Percentiles rank a stretch among this genome's conserved stretches.
These are phyloP conservation scores for Amaranthus cruentus DNA, from an alignment of 148 eudicot species.

Conservation along the genomic window DNA sequence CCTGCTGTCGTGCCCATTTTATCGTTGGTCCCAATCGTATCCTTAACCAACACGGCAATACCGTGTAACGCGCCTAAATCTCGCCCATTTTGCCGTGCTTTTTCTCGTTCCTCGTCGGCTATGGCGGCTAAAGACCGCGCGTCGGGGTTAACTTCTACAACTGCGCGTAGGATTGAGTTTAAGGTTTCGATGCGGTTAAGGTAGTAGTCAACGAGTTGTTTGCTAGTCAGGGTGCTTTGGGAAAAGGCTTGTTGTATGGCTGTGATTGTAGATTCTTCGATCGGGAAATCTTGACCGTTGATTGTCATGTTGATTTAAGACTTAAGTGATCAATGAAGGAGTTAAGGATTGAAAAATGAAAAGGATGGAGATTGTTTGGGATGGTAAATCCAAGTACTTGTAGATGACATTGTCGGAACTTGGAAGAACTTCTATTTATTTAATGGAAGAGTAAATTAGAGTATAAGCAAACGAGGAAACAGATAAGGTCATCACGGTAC, in stretches of 20 bases:
- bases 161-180: conserved; percentile 49
- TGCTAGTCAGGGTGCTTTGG: conserved; percentile 31
- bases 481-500: too few species aligned
- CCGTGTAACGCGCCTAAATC: conserved; percentile 46
- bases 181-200: conserved; percentile 32
- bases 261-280: conserved; percentile 25
- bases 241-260: conserved; percentile 35
- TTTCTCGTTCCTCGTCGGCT: conserved; percentile 40
- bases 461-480: too few species aligned
- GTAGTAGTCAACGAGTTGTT: conserved; percentile 42
- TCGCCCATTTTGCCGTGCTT: not conserved
- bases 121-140: conserved; percentile 42
- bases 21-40: conserved; percentile 49
- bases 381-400: too few species aligned
- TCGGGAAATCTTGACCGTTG: conserved; percentile 24
- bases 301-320: conserved; percentile 10
- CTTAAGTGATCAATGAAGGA: too few species aligned
- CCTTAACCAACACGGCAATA: conserved; percentile 65
- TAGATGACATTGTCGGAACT: too few species aligned
- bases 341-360: too few species aligned
- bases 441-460: too few species aligned
- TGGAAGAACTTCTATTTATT: too few species aligned
- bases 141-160: conserved; percentile 63
- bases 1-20: conserved; percentile 62
- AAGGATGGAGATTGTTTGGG: too few species aligned